phyloP scores from a whole-genome alignment of 1,139 yeast species.

The Yamadazyma conglobata region DNA sequence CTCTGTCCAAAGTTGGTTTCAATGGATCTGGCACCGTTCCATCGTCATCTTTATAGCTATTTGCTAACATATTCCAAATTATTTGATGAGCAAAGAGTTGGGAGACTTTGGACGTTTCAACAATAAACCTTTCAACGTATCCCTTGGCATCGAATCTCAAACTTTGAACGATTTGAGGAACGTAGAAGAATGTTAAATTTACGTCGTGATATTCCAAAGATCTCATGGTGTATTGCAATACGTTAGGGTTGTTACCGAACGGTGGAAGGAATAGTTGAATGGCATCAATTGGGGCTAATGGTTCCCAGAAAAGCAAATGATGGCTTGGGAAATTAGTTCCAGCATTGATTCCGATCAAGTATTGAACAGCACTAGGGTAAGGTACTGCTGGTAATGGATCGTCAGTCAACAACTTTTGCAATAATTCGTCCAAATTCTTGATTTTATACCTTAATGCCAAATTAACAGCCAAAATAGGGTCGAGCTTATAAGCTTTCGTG shows the following conservation, averaged over 20 bases:
- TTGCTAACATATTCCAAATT: slow-evolving; percentile 97
- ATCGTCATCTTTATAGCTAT: slow-evolving; percentile 87
- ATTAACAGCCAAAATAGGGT: slow-evolving; percentile 73
- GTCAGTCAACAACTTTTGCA: slow-evolving; percentile 46
- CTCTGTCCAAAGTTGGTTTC: slow-evolving; percentile 79
- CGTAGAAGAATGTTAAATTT: slow-evolving; percentile 88
- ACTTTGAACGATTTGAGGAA: slow-evolving; percentile 95
- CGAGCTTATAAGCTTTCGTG: slow-evolving; percentile 57
- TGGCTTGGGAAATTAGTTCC: slow-evolving; percentile 39
- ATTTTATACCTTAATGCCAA: slow-evolving; percentile 58
- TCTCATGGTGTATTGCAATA: slow-evolving; percentile 86
- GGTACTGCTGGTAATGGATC: slow-evolving; percentile 62
- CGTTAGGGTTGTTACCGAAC: slow-evolving; percentile 60
- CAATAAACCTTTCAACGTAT: slow-evolving; percentile 80
- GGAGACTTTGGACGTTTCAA: slow-evolving; percentile 89
- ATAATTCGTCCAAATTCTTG: slow-evolving; percentile 38
- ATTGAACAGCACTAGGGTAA: slow-evolving; percentile 64
- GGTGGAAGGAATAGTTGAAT: slow-evolving; percentile 82
- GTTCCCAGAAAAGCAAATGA: slow-evolving; percentile 66
- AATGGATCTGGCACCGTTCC: slow-evolving; percentile 73
- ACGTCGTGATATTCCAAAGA: slow-evolving; percentile 88
- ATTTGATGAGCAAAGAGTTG: slow-evolving; percentile 96
- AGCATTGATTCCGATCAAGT: slow-evolving; percentile 47
- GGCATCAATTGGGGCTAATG: slow-evolving; percentile 80
- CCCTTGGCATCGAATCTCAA: slow-evolving; percentile 80